phyloP scores from a whole-genome alignment of 352 stramenopile genomes.

The Pythium phragmitis region DNA sequence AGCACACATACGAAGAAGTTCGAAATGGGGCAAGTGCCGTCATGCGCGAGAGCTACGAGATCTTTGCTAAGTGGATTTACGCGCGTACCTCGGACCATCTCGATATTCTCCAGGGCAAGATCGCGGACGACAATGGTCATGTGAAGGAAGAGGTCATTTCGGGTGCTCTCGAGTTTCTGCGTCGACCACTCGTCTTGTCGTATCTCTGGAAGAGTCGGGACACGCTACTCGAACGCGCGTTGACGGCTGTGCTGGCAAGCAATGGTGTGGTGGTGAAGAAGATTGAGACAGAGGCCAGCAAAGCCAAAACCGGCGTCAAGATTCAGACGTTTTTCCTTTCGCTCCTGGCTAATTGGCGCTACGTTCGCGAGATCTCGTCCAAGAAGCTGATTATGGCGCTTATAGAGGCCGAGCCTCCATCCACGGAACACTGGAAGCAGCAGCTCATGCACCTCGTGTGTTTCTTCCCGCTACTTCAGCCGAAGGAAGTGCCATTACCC shows the following conservation, averaged over 20 bases:
- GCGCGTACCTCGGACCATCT: constrained; percentile 40
- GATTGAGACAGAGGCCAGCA: constrained; percentile 52
- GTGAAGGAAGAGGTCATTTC: constrained; percentile 46
- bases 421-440: constrained; percentile 69
- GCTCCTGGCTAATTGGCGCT: constrained; percentile 53
- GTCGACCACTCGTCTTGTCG: constrained; percentile 35
- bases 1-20: constrained; percentile 60
- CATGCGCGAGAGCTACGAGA: constrained; percentile 48
- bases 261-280: constrained; percentile 51
- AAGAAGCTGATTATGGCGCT: constrained; percentile 34
- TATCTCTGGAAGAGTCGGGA: constrained; percentile 53
- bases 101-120: constrained; percentile 43
- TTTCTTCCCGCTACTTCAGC: constrained; percentile 63
- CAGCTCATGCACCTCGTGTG: constrained; percentile 73
- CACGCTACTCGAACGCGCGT: constrained; percentile 35
- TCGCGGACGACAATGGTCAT: constrained; percentile 18
- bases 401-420: constrained; percentile 36
- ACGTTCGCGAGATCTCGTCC: constrained; percentile 28
- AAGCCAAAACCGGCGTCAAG: constrained; percentile 54
- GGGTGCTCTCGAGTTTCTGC: constrained; percentile 41
- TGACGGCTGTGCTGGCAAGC: constrained; percentile 47
- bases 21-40: constrained; percentile 36
- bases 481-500: constrained; percentile 39
- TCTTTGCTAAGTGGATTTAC: constrained; percentile 61
- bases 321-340: constrained; percentile 56